Evolutionary conservation across 345 rosid genomes (phyloP), one percentile per base, ranked within the genome.

Genomic region (Populus deltoides): DNA sequence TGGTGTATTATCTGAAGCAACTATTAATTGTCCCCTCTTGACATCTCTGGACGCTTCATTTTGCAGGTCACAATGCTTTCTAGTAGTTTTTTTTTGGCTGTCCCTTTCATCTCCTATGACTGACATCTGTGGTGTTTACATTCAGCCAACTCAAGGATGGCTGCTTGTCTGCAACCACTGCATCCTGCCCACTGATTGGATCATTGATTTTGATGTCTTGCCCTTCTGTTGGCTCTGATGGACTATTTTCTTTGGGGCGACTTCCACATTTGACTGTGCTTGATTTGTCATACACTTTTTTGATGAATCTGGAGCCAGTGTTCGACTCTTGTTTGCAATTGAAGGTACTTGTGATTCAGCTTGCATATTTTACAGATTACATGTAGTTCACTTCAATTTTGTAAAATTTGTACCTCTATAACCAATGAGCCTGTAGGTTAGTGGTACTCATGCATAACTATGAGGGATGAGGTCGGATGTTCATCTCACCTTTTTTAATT

Each of bases 21-120:
- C 89, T 70, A 91, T 96, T 71, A 81, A 88, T 39, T 94, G 98
- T 79, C 97, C 99, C 69, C 88, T 84, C 39, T 84, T 96, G 70
- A 91, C 90, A 68, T 90, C 99, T 74, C 88, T 96, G 71, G 98
- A 96, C 86, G 95, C 98, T 76, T 96, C 99, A 68, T 96, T 96
- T 85, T 94, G 99, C 95, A 72, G 98, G 99, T 94, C 69, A 70
- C 66, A 68, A 63, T 72, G 8, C 75, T 75, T 75, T 5, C 31
- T 74, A 16, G 9, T 35, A 68, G 35, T 3, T 33, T 33, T 36
- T 12, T 67, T 70, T 70, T 39, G 61, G n/a, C 76, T 41, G 24
- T 78, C 20, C 71, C 66, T 65, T 27, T 24, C 18, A 62, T 17
- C 11, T 49, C 63, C 20, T 41, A 6, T 74, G 53, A 9, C 76